Base-by-base conservation (phyloP, 1,284 basidiomycete species). In the Clitocybe nebularis region DNA sequence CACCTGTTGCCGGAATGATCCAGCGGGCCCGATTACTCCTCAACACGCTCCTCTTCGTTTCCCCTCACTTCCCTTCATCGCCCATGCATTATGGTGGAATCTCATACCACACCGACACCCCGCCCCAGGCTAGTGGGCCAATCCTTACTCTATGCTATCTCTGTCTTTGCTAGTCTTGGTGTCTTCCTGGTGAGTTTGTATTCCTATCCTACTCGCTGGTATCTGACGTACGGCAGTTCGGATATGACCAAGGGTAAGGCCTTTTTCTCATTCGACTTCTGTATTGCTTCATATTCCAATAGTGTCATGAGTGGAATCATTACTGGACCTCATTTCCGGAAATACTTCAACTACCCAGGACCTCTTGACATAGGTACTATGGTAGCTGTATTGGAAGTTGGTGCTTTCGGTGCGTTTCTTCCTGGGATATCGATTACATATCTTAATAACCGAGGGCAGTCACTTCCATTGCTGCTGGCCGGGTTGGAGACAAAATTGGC, bases 221-320 rank as follows among this genome's bases (percentile, higher is more conserved):
- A 43, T 11, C 35, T 46, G 37, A 50, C 39, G 28, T 54, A 57
- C 33, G 39, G 19, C 62, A 82, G 89, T 93, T 93, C 64, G 91
- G 92, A 49, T 93, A 92, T 77, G 90, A 93, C 64, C 91, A 94
- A 75, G 92, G 91, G 90, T 91, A 59, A 50, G 69, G 50, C 10
- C 28, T 34, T 28, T 20, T 26, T 23, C 6, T 37, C 32, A 32
- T 38, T 1, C 23, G 7, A 35, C 4, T 23, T 4, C 3, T 28
- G 40, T 37, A 37, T 30, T 19, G 5, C 26, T 41, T 36, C 30
- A 36, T 10, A 35, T 55, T 44, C 25, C 56, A 57, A 37, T 54
- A 85, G 87, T 46, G 86, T 90, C 59, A 90, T 90, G 85, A 89
- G 84, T 51, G 92, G 92, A 22, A 84, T 96, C 56, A 95, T 98